Percentiles rank a stretch among this genome's conserved stretches.
Evolutionary conservation across 1,139 yeast genomes (phyloP).

Genomic region (Chernovozyma sophiae-reginae): DNA sequence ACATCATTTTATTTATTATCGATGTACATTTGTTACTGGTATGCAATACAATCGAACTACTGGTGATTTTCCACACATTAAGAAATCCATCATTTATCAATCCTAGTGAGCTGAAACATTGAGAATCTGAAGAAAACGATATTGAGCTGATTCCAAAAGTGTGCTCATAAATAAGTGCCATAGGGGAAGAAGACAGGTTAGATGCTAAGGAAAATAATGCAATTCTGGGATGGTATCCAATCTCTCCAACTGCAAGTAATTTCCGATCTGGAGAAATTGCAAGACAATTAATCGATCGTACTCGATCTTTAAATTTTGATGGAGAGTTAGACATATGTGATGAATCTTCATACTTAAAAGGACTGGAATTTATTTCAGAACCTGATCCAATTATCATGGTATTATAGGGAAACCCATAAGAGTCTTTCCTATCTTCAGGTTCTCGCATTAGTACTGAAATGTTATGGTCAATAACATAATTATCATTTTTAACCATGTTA

Average conservation of each 20-base stretch:
- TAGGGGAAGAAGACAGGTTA: slow-evolving; percentile 42
- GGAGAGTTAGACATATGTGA: slow-evolving; percentile 17
- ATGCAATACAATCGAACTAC: slow-evolving; percentile 18
- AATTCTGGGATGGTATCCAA: slow-evolving; percentile 63
- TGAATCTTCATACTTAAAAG: slow-evolving; percentile 1
- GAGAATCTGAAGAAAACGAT: slow-evolving; percentile 57
- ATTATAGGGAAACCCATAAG: slow-evolving; percentile 31
- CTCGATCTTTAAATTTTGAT: slow-evolving; percentile 35
- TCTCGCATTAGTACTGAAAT: slow-evolving; percentile 8
- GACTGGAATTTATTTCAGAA: neutral
- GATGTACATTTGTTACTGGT: slow-evolving; percentile 63
- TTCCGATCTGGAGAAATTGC: slow-evolving; percentile 51
- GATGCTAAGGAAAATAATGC: slow-evolving; percentile 56
- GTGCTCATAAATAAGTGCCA: slow-evolving; percentile 55
- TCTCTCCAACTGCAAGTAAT: slow-evolving; percentile 62
- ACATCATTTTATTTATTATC: slow-evolving; percentile 47
- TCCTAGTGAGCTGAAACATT: slow-evolving; percentile 55
- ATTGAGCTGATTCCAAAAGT: slow-evolving; percentile 55
- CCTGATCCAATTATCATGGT: slow-evolving; percentile 18
- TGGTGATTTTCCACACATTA: slow-evolving; percentile 50
- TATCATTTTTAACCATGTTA: slow-evolving; percentile 17
- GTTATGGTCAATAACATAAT: slow-evolving; percentile 9
- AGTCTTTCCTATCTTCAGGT: slow-evolving; percentile 20
- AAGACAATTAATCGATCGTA: slow-evolving; percentile 52
- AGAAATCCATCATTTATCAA: slow-evolving; percentile 61